Evolutionary conservation across 2,329 filamentous ascomycete species (phyloP).

Genomic region (Botrytis galanthina): DNA sequence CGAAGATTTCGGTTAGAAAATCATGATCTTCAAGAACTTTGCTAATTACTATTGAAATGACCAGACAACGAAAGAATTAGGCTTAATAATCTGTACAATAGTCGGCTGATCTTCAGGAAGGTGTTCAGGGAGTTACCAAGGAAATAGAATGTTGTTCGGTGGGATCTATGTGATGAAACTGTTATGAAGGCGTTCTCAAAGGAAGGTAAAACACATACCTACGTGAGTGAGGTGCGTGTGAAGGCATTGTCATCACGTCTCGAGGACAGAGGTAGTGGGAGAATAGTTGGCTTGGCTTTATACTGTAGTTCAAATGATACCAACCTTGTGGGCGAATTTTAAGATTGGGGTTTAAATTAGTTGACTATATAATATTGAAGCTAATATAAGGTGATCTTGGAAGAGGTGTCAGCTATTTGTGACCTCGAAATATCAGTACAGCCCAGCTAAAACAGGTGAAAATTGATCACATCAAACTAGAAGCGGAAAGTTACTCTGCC

Average conservation of each 20-base stretch:
- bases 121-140: conserved; percentile 59
- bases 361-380: not conserved
- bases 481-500: not conserved
- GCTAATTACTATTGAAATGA: not conserved
- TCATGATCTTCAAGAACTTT: not conserved
- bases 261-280: not conserved
- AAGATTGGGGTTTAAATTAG: not conserved
- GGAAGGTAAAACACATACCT: not conserved
- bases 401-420: not conserved
- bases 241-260: not conserved
- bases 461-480: not conserved
- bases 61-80: conserved; percentile 85
- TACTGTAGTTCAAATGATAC: not conserved
- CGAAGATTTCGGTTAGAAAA: too few relatives aligned
- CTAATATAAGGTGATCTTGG: not conserved
- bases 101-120: conserved; percentile 82
- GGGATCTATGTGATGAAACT: too few relatives aligned
- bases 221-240: not conserved
- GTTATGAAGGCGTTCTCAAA: not conserved
- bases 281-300: not conserved
- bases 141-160: conserved; percentile 29
- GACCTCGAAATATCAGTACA: not conserved
- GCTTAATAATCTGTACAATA: conserved; percentile 84
- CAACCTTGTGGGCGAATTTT: not conserved
- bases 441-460: not conserved